Conservation (phyloP, 306 rosid species). For the Lathyrus aphaca region DNA sequence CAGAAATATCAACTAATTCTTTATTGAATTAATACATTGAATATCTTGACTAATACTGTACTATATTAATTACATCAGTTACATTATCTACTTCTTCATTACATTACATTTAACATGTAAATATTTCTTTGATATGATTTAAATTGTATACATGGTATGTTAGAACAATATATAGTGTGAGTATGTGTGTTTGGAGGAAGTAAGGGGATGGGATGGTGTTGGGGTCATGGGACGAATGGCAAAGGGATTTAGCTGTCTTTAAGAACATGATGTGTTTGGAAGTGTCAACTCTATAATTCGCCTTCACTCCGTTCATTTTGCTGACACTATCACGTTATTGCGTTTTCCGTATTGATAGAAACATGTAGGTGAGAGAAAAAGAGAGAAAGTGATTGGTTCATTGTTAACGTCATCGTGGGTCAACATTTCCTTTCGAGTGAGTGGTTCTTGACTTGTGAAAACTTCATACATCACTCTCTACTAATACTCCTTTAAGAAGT, state of each 20-base stretch:
- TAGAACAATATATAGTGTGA: neutral
- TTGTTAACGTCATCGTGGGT: slow-evolving; percentile 11
- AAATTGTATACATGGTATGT: neutral
- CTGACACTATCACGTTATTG: slow-evolving; percentile 68
- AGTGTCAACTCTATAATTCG: slow-evolving; percentile 43
- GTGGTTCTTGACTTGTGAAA: neutral
- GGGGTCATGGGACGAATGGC: slow-evolving; percentile 27
- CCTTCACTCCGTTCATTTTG: slow-evolving; percentile 64
- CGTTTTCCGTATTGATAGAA: slow-evolving; percentile 15
- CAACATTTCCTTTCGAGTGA: slow-evolving; percentile 21
- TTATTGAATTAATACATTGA: too few relatives aligned
- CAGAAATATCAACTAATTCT: too few relatives aligned
- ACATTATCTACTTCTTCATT: too few relatives aligned
- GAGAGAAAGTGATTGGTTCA: slow-evolving; percentile 31
- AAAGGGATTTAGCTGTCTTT: slow-evolving; percentile 30
- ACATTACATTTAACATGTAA: too few relatives aligned
- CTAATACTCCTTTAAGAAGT: too few relatives aligned
- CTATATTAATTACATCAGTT: too few relatives aligned
- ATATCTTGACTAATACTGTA: too few relatives aligned
- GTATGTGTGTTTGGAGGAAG: neutral
- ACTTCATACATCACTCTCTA: neutral
- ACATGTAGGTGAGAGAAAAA: slow-evolving; percentile 34
- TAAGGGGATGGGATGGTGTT: neutral
- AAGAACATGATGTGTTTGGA: slow-evolving; percentile 62
- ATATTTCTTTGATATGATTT: too few relatives aligned